These are phyloP conservation scores for Grosmannia clavigera DNA, from an alignment of 2,329 filamentous ascomycete genomes.

Conservation along the genomic window DNA sequence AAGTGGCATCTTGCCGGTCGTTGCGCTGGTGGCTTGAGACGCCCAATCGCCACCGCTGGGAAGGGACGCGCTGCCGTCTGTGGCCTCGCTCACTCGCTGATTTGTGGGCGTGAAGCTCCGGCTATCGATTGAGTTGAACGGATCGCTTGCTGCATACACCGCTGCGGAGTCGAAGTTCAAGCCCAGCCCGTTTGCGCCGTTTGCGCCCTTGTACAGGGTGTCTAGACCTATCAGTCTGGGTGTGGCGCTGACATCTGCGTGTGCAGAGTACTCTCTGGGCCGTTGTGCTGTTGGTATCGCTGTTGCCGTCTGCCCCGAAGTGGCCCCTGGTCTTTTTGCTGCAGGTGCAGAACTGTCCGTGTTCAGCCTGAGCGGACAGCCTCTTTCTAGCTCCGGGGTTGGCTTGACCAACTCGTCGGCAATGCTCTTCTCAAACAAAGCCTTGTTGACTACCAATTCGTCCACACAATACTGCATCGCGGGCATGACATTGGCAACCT, in stretches of 20 bases:
- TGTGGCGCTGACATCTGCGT: conserved; percentile 7
- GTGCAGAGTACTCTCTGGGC: neutral
- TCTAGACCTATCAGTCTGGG: conserved; percentile 21
- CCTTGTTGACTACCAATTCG: conserved; percentile 67
- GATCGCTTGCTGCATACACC: conserved; percentile 37
- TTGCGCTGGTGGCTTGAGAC: conserved; percentile 50
- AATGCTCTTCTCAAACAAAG: conserved; percentile 58
- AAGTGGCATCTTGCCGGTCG: conserved; percentile 50
- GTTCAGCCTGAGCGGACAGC: conserved; percentile 33
- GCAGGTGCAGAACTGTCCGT: conserved; percentile 18
- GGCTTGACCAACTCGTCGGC: conserved; percentile 46
- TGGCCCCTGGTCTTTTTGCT: conserved; percentile 1
- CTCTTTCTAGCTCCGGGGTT: conserved; percentile 23
- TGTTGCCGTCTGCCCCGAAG: conserved; percentile 1
- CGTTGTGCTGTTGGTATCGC: neutral
- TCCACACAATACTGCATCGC: conserved; percentile 72
- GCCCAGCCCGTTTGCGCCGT: conserved; percentile 22
- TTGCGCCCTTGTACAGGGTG: conserved; percentile 28
- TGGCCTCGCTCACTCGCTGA: conserved; percentile 49
- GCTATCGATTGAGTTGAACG: conserved; percentile 31
- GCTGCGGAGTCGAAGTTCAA: conserved; percentile 33
- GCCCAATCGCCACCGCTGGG: conserved; percentile 46
- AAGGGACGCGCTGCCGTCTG: conserved; percentile 44
- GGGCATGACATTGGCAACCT: conserved; percentile 75
- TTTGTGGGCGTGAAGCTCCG: conserved; percentile 27